Conservation (phyloP, 495 filamentous ascomycete species). For the Penicillium paradoxum region DNA sequence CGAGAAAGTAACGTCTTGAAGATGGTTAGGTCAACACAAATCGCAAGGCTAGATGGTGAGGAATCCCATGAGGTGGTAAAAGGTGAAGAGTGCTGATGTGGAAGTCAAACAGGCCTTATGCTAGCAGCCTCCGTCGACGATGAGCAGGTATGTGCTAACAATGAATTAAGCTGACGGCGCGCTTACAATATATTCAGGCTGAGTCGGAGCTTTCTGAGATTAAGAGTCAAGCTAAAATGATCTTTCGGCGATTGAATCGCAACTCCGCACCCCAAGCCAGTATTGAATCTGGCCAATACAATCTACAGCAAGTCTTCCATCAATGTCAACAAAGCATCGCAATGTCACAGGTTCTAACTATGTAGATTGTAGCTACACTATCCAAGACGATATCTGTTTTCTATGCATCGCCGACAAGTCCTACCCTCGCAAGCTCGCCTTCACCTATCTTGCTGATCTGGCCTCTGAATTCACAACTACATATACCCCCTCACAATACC, state of each 20-base stretch:
- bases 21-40: conserved; percentile 96
- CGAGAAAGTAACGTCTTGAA: conserved; percentile 18
- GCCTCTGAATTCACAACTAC: conserved; percentile 85
- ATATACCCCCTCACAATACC: conserved; percentile 68
- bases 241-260: conserved; percentile 78
- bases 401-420: conserved; percentile 87
- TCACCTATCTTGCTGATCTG: conserved; percentile 95
- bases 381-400: conserved; percentile 78
- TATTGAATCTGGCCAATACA: conserved; percentile 83
- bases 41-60: conserved; percentile 86
- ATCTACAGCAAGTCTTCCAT: conserved; percentile 64
- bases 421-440: conserved; percentile 96
- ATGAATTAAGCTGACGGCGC: not conserved
- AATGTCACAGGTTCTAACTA: conserved; percentile 4
- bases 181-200: conserved; percentile 37
- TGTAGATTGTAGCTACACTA: conserved; percentile 70
- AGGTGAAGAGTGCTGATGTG: conserved; percentile 22
- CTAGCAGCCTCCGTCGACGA: conserved; percentile 94
- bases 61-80: not conserved
- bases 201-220: conserved; percentile 78
- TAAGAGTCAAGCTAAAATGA: conserved; percentile 84
- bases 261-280: conserved; percentile 85
- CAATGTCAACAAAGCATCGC: not conserved
- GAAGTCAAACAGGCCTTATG: conserved; percentile 65
- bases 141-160: conserved; percentile 53